Base-by-base conservation (phyloP, 2,329 filamentous ascomycete genomes). In the Alternaria sp. region DNA sequence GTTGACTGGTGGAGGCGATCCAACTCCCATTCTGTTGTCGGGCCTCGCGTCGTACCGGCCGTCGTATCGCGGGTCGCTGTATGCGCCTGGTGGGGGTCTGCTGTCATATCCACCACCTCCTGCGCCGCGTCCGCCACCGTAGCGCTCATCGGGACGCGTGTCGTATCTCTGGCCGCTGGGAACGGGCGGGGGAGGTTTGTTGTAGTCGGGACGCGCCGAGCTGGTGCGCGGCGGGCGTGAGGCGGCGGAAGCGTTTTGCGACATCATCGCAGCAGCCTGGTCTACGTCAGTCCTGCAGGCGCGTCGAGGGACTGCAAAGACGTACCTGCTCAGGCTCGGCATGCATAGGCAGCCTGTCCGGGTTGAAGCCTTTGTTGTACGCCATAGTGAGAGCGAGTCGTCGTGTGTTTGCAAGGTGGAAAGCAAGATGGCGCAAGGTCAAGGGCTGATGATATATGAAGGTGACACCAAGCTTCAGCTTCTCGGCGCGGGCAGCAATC, bases 301-400 rank as follows among this genome's bases (percentile, higher is more conserved):
- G 25, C 17, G 30, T 25, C n/a, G 17, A 30, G 40, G 8, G 19
- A 8, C 21, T 10, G 6, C 3, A 72, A 30, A 82, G 82, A 72
- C 73, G 61, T 83, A 90, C 89, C 81, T 88, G 85, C 69, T 93
- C 91, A 46, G 91, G 91, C 81, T 93, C 91, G 65, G 90, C 91
- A 78, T 93, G 91, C 91, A 93, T 93, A 78, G 95, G 95, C 68
- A 99, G 89, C 78, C 93, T 92, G 84, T 99, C 95, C 32, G 94
- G 94, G 81, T 99, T 97, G 84, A 93, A 96, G 59, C 91, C 88
- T 80, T 89, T 90, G 83, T 97, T 97, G 86, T 98, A 98, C 60
- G 95, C 95, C 95, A 98, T 98, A 65, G 78, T 69, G 65, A 32
- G 65, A 50, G 57, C 28, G 21, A 50, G 36, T 49, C 45, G 61